Conservation (phyloP, 78 protist genomes). For the Pigoraptor vietnamica region DNA sequence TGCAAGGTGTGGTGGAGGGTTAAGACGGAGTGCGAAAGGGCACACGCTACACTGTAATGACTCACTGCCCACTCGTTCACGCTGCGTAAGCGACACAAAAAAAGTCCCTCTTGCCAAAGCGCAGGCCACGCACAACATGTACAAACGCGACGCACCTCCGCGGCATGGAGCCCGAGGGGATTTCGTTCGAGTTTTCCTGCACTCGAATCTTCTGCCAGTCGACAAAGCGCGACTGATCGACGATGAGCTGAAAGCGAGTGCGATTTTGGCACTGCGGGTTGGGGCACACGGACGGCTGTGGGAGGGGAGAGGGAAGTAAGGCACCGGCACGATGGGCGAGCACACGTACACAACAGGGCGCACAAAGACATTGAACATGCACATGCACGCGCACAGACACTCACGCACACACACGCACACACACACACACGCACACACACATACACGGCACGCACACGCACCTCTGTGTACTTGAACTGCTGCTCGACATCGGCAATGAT, state of each 20-base stretch:
- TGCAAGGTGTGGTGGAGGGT: not conserved
- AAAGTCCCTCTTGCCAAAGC: not conserved
- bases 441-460: not conserved
- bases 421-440: conserved; percentile 1
- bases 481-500: conserved; percentile 67
- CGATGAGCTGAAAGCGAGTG: conserved; percentile 53
- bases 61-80: not conserved
- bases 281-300: not conserved
- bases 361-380: not conserved
- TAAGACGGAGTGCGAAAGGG: not conserved
- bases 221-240: conserved; percentile 62
- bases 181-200: conserved; percentile 76
- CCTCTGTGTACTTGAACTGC: conserved; percentile 93
- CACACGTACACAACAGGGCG: conserved; percentile 6
- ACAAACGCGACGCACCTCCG: conserved; percentile 39
- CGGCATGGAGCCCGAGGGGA: conserved; percentile 95
- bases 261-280: conserved; percentile 65
- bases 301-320: not conserved
- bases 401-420: not conserved
- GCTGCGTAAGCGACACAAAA: not conserved
- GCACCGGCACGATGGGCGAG: not conserved
- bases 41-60: not conserved
- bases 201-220: conserved; percentile 94
- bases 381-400: no score
- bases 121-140: no score